These are phyloP conservation scores for Leptomonas pyrrhocoris DNA, from an alignment of 208 protist genomes.

Conservation along the genomic window DNA sequence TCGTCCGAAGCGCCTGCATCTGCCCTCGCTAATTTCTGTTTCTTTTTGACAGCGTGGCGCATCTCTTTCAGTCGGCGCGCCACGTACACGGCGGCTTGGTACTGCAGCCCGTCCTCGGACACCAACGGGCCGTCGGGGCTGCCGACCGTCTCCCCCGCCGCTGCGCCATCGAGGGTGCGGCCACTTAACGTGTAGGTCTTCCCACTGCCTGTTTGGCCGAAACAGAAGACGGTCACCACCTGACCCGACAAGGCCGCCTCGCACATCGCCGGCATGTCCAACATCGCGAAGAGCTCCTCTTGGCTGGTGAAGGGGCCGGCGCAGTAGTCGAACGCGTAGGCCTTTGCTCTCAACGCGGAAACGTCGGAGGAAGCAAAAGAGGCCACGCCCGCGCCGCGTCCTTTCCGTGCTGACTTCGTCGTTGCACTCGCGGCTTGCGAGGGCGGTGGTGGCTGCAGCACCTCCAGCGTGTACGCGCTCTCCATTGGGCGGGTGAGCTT, in stretches of 20 bases:
- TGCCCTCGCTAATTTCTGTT: neutral
- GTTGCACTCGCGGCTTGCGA: neutral
- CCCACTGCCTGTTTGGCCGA: conserved; percentile 90
- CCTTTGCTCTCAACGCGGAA: neutral
- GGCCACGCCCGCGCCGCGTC: neutral
- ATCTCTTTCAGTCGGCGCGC: conserved; percentile 39
- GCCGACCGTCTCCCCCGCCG: neutral
- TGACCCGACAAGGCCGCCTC: conserved; percentile 78
- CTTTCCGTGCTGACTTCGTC: neutral
- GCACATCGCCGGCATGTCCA: conserved; percentile 61
- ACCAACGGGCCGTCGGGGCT: conserved; percentile 26
- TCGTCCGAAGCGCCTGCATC: neutral
- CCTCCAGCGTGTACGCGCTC: conserved; percentile 31
- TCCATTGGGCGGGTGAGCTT: conserved; percentile 15
- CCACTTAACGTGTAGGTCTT: conserved; percentile 92
- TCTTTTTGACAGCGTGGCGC: conserved; percentile 9
- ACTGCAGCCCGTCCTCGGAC: conserved; percentile 76
- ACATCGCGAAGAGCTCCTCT: conserved; percentile 47
- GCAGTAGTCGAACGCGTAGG: conserved; percentile 69
- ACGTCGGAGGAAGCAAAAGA: neutral
- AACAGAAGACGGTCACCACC: conserved; percentile 86
- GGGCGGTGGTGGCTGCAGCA: conserved; percentile 6
- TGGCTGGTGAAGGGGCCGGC: conserved; percentile 65
- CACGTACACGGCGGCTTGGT: conserved; percentile 62
- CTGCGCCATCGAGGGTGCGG: conserved; percentile 34